A percentile compares a stretch with the other conserved stretches of the same genome.
These are phyloP conservation scores for Taxillus chinensis DNA, from an alignment of 164 flowering plant genomes.

Conservation along the genomic window DNA sequence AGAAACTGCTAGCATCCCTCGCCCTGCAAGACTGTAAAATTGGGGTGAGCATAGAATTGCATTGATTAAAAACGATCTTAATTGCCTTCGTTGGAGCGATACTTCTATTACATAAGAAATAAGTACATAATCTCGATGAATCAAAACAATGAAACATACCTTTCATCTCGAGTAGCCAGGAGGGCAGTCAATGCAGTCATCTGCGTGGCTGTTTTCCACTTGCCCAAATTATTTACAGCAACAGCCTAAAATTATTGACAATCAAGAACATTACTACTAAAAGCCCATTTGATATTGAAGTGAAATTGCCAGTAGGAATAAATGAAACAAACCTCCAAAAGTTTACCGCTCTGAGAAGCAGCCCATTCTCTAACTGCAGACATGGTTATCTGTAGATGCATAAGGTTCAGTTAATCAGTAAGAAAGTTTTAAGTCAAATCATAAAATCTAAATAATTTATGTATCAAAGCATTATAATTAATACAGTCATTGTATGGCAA, in stretches of 20 bases:
- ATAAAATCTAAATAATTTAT: too few relatives aligned
- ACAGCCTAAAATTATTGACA: constrained; percentile 56
- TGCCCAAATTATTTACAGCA: constrained; percentile 91
- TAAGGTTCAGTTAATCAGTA: too few relatives aligned
- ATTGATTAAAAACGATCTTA: not conserved
- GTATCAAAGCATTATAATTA: too few relatives aligned
- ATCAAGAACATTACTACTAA: not conserved
- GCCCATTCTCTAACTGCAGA: constrained; percentile 99
- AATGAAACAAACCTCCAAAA: constrained; percentile 54
- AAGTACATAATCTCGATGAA: too few relatives aligned
- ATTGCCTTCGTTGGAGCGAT: too few relatives aligned
- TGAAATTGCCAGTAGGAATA: not conserved
- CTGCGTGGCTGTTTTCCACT: constrained; percentile 97
- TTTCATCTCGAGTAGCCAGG: constrained; percentile 67
- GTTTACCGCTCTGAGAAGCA: constrained; percentile 73
- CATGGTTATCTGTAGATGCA: constrained; percentile 77
- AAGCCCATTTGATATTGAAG: not conserved
- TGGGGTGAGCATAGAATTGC: not conserved
- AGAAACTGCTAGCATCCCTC: constrained; percentile 44
- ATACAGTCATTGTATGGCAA: too few relatives aligned
- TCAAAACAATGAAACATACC: constrained; percentile 24
- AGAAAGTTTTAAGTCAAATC: too few relatives aligned
- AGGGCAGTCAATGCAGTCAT: constrained; percentile 85
- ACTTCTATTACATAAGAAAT: too few relatives aligned
- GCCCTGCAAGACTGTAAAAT: constrained; percentile 49